Evolutionary conservation across 1,284 basidiomycete species (phyloP), one percentile per base, ranked within the genome.

Genomic region (Mycosarcoma maydis): DNA sequence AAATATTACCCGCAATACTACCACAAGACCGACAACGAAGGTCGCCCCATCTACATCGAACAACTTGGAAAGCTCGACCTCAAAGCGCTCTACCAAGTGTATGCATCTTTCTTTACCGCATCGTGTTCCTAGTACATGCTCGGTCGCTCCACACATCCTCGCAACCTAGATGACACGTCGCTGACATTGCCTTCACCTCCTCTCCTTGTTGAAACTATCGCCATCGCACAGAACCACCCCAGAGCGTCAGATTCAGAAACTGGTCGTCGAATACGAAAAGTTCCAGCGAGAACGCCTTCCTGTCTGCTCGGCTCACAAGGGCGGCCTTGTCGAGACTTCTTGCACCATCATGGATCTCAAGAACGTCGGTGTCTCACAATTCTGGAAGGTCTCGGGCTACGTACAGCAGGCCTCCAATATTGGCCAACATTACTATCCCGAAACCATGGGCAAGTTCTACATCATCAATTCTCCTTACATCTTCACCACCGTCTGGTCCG

Each of bases 11-110:
- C 95, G 2, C 92, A 96, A 80, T 98, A 88, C 84, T 84, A 98
- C 83, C 95, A 97, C 86, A 95, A 94, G 85, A 91, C 86, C 71
- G 95, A 98, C 87, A 92, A 90, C 90, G 94, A 97, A 66, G 95
- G 96, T 19, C 90, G 94, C 58, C 96, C 96, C 2, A 83, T 98
- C 73, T 98, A 98, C 86, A 89, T 98, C 77, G 94, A 98, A 82
- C 90, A 89, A 51, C 89, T 98, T 48, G 94, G 94, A 71, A 88
- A 90, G 76, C 87, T 98, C 72, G 90, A 98, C 84, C 86, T 96
- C 77, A 88, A 86, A 79, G 90, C 89, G 33, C 87, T 81, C 10
- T 80, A 80, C 58, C 60, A 80, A 38, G 73, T 80, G 73, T 68
- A 52, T 19, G 67, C 33, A 36, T 36, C 36, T 37, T 20, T 19